A percentile compares a stretch with the other conserved stretches of the same genome.
Conservation (phyloP, 257 asterid genomes). For the Rehmannia glutinosa region DNA sequence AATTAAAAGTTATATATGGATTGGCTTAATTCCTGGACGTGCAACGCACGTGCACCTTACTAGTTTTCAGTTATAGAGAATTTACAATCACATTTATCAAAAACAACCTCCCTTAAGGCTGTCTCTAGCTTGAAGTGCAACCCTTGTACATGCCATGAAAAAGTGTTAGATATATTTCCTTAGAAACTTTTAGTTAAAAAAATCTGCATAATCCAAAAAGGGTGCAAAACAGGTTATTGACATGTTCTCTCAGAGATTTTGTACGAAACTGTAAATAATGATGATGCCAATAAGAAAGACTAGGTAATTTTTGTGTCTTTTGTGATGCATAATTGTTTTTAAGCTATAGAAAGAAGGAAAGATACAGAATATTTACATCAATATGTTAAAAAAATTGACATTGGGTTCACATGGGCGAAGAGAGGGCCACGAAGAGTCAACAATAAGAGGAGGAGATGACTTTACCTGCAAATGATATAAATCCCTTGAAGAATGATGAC, state of each 20-base stretch:
- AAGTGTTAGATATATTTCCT: background rate
- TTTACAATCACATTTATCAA: background rate
- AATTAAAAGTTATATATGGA: background rate
- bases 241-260: background rate
- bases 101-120: background rate
- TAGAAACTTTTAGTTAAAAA: background rate
- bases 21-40: background rate
- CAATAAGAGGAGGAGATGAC: background rate
- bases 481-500: conserved; percentile 20
- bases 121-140: background rate
- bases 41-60: conserved; percentile 13
- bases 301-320: background rate
- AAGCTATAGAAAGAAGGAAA: background rate
- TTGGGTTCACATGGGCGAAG: no score
- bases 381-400: background rate
- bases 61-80: conserved; percentile 8
- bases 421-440: no score
- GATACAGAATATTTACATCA: background rate
- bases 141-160: background rate
- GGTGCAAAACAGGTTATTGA: background rate
- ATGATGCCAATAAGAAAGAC: background rate
- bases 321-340: background rate
- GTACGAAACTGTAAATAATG: background rate
- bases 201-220: background rate
- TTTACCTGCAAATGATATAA: conserved; percentile 39